These are phyloP conservation scores for Pilatotrama ljubarskyi DNA, from an alignment of 768 basidiomycete genomes.

Conservation along the genomic window DNA sequence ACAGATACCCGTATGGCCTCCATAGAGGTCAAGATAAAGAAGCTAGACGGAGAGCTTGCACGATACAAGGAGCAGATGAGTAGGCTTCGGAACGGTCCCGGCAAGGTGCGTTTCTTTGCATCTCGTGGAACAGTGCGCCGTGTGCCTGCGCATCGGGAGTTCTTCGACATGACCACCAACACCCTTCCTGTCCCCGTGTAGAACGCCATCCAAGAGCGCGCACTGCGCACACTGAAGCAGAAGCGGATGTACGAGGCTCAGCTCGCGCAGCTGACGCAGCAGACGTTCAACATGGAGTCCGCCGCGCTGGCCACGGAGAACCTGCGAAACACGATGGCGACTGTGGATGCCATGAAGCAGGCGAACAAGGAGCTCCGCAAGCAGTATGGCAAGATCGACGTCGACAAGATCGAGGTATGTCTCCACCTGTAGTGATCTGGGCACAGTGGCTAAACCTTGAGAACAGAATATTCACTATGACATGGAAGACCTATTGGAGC, in stretches of 20 bases:
- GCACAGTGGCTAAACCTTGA: too few relatives aligned
- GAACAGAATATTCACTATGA: constrained; percentile 89
- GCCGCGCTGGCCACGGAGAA: constrained; percentile 97
- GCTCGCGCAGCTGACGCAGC: constrained; percentile 86
- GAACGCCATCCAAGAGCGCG: constrained; percentile 94
- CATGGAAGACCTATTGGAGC: constrained; percentile 96
- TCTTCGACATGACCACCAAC: background rate
- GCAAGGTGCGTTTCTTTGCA: constrained; percentile 63
- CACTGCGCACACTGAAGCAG: constrained; percentile 89
- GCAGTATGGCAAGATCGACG: constrained; percentile 96
- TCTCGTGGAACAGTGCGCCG: background rate
- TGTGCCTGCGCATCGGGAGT: background rate
- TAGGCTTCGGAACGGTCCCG: constrained; percentile 90
- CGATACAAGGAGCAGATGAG: constrained; percentile 96
- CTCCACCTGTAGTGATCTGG: background rate
- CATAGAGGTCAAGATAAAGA: constrained; percentile 96
- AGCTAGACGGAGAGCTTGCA: constrained; percentile 89
- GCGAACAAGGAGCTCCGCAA: constrained; percentile 97
- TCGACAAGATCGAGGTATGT: constrained; percentile 96
- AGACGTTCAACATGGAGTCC: constrained; percentile 98
- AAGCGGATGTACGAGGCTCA: constrained; percentile 96
- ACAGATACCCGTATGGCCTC: constrained; percentile 85
- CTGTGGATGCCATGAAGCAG: constrained; percentile 91
- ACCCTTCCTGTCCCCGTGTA: constrained; percentile 31
- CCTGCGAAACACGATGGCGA: constrained; percentile 97